A percentile compares a stretch with the other conserved stretches of the same genome.
These are phyloP conservation scores for Agaricus blazei DNA, from an alignment of 768 basidiomycete species.

Conservation along the genomic window DNA sequence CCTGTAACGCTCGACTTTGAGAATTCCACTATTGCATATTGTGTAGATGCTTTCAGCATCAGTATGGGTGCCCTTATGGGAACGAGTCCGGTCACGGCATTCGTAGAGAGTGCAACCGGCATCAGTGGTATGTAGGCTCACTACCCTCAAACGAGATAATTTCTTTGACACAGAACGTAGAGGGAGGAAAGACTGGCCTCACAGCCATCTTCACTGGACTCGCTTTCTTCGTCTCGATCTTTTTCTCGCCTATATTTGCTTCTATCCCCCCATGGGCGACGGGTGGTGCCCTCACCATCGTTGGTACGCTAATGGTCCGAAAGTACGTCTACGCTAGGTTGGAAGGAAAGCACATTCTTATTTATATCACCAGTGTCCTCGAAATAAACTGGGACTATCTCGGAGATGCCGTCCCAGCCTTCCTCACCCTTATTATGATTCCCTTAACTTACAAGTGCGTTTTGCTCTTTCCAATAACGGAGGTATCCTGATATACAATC, in stretches of 20 bases:
- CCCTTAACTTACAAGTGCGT: constrained; percentile 70
- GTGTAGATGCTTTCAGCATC: constrained; percentile 77
- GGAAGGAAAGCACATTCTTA: not conserved
- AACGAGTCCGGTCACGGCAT: constrained; percentile 78
- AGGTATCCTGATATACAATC: not conserved
- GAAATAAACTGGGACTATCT: constrained; percentile 90
- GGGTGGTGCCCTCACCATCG: constrained; percentile 79
- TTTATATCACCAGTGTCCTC: constrained; percentile 42
- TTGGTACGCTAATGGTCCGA: constrained; percentile 86
- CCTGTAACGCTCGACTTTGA: constrained; percentile 85
- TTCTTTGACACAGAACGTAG: constrained; percentile 23
- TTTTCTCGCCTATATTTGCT: constrained; percentile 87
- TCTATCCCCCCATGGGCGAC: constrained; percentile 87
- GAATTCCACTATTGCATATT: constrained; percentile 76
- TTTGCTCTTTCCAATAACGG: not conserved
- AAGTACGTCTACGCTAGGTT: constrained; percentile 42
- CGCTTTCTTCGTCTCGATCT: constrained; percentile 78
- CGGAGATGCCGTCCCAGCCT: constrained; percentile 84
- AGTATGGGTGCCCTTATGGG: constrained; percentile 79
- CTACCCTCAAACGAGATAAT: not conserved
- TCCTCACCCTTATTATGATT: constrained; percentile 76
- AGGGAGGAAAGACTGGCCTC: constrained; percentile 86
- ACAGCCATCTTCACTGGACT: constrained; percentile 70
- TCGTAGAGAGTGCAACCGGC: constrained; percentile 79
- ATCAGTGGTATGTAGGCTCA: constrained; percentile 49